Conservation (phyloP, 495 filamentous ascomycete species). For the Podospora pseudoanserina region DNA sequence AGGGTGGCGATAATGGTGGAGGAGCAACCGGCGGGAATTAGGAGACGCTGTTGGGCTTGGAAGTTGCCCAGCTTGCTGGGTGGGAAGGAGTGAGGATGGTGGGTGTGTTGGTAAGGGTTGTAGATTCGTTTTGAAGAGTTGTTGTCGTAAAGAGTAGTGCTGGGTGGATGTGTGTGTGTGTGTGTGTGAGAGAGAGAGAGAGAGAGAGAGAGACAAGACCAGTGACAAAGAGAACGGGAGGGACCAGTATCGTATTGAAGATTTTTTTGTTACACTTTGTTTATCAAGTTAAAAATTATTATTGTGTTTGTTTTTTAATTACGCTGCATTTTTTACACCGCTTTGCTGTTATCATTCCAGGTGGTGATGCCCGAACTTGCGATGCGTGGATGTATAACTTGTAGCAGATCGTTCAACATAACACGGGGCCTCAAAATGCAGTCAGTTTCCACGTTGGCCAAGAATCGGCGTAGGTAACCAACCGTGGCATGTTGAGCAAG, state of each 20-base stretch:
- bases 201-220: too few relatives aligned
- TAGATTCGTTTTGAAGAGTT: neutral
- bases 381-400: neutral
- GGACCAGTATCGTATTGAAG: neutral
- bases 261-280: neutral
- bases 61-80: neutral
- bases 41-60: conserved; percentile 22
- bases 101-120: conserved; percentile 16
- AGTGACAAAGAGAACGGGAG: neutral
- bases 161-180: neutral
- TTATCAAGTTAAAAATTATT: neutral
- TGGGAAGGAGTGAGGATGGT: conserved; percentile 14
- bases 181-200: neutral
- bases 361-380: neutral
- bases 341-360: neutral
- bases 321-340: neutral
- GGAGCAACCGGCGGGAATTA: conserved; percentile 22
- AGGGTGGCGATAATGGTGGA: conserved; percentile 24
- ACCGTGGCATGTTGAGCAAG: too few relatives aligned
- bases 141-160: neutral
- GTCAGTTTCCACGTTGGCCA: too few relatives aligned
- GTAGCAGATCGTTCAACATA: too few relatives aligned
- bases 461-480: too few relatives aligned
- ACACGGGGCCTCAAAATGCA: too few relatives aligned
- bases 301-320: neutral